phyloP scores from a whole-genome alignment of 352 stramenopile genomes.

The Pythium rhizo-oryzae region DNA sequence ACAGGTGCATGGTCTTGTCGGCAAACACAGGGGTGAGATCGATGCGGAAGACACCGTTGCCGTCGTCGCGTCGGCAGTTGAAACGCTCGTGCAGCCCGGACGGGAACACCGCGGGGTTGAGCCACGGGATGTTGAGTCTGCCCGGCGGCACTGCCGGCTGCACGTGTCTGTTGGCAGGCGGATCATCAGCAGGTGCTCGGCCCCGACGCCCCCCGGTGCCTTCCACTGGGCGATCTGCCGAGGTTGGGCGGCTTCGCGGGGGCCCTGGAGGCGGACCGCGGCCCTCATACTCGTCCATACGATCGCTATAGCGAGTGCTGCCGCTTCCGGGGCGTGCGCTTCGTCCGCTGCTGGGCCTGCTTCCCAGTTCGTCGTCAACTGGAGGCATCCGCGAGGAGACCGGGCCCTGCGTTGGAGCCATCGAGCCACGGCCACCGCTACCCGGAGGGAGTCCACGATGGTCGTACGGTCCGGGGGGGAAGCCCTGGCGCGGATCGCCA shows the following conservation, averaged over 20 bases:
- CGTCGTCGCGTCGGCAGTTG: constrained; percentile 32
- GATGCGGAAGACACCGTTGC: constrained; percentile 38
- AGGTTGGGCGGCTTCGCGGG: constrained; percentile 11
- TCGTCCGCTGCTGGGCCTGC: constrained; percentile 8
- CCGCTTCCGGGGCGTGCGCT: constrained; percentile 10
- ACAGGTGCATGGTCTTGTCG: constrained; percentile 30
- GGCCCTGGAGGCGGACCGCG: background rate
- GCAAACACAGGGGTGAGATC: constrained; percentile 37
- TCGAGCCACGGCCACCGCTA: background rate
- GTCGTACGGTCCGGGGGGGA: background rate
- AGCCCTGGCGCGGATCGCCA: background rate
- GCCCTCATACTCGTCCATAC: constrained; percentile 3
- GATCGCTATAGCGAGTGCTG: constrained; percentile 3
- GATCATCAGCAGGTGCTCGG: background rate
- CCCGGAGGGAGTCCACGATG: background rate
- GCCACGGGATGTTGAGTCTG: constrained; percentile 36
- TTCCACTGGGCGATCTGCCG: constrained; percentile 11
- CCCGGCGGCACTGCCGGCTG: constrained; percentile 10
- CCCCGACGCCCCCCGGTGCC: background rate
- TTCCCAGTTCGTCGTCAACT: constrained; percentile 3
- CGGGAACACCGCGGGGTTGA: constrained; percentile 30
- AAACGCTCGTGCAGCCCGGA: constrained; percentile 29
- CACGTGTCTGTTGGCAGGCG: background rate
- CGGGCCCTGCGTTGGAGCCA: background rate
- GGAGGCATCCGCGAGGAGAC: background rate